Base-by-base conservation (phyloP, 768 basidiomycete genomes). In the Xerocomus potaroensis region DNA sequence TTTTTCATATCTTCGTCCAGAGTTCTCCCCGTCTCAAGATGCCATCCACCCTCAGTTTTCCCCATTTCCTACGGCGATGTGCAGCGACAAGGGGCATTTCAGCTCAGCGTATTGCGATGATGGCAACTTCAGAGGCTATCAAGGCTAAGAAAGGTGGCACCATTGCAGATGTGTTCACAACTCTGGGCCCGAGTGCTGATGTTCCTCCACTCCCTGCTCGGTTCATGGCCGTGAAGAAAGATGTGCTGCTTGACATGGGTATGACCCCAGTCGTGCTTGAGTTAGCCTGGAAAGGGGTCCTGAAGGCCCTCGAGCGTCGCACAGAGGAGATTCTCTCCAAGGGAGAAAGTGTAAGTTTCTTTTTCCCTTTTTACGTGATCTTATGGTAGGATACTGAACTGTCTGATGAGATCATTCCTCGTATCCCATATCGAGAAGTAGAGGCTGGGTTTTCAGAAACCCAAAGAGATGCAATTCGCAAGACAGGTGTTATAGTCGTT, bases 191-290 rank as follows among this genome's bases (percentile, higher is more conserved):
- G 2, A 69, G 69, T 22, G 64, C 67, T 32, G 54, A 66, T 1
- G 63, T 62, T 5, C 62, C 62, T 1, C 63, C 61, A 5, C 72
- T 87, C 5, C 83, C 83, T 0, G 56, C 67, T 8, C 74, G 84
- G 0, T 88, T 87, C 49, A 54, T 72, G 0, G 72, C 74, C 6
- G 62, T 90, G 21, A 90, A 91, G 68, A 73, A 72, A 48, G 60
- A 64, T 22, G 49, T 87, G 0, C 77, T 75, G 64, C 63, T 51
- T 8, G 76, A 80, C 9, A 48, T 63, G 48, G 41, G 43, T 2
- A 46, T 50, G 4, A 31, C 47, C 0, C 47, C 51, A 0, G 50
- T 46, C 14, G 54, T 49, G 3, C 60, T 86, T 9, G 50, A 66
- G 7, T 62, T 75, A 50, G 72, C 73, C 36, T 87, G 84, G 83